Evolutionary conservation across 441 rosid species (phyloP), one percentile per base, ranked within the genome.

Genomic region (Erodium chrysanthum): DNA sequence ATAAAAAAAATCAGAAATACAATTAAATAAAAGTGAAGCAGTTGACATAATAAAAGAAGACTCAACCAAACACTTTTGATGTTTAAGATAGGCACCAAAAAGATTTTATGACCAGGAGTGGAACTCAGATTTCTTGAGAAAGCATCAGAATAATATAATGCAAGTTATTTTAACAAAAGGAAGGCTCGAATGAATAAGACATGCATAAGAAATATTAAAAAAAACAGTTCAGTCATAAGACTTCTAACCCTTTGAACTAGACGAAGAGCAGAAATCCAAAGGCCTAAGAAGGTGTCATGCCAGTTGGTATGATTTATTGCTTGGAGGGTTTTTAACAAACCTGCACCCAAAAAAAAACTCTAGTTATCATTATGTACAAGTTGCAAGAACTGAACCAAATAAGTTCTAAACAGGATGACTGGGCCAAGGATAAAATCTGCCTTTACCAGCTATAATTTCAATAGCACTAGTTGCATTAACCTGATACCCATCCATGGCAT

Each of bases 401-500:
- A 52, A 66, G 40, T 69, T 74, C 29, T 67, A 70, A 35, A 75
- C 15, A 64, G 58, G 31, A 63, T 67, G 25, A 60, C 23, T 35
- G 17, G 66, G 65, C 50, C 46, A 20, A 68, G 10, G 44, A 61
- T n/a, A 65, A 70, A 62, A 37, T 46, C 37, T 29, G 68, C 29
- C 20, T 35, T 70, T 82, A 88, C 93, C 90, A 0, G 83, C 82
- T 77, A 88, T 80, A 63, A 85, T 85, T 82, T 88, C 93, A 75
- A 84, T 78, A 2, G 86, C 90, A 73, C 93, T 85, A 48, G 88
- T 84, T 66, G 84, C 79, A 68, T 80, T 85, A 27, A 88, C 90
- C 79, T 81, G 86, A 83, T 88, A 88, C 66, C 88, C 90, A 80
- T 88, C 90, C 93, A 85, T 82, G 75, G 86, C 86, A 83, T 88